Evolutionary conservation across 2,329 filamentous ascomycete species (phyloP).

Genomic region (Fusarium sulawesiense): DNA sequence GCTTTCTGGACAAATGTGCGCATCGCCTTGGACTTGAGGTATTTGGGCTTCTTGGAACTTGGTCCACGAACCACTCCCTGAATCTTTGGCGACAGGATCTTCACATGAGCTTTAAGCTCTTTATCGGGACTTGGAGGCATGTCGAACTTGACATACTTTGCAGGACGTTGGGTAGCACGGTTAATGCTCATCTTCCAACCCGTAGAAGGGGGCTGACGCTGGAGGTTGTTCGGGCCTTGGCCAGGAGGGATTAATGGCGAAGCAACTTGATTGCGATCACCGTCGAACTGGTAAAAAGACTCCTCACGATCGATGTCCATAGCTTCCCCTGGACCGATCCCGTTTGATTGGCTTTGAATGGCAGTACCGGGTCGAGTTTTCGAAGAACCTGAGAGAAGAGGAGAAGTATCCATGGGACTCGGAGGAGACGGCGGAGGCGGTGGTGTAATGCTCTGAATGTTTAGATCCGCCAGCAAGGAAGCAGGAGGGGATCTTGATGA

Average conservation of each 20-base stretch:
- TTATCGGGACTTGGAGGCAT: background rate
- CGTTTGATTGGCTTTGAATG: background rate
- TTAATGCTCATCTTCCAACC: slow-evolving; percentile 5
- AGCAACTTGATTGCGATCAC: background rate
- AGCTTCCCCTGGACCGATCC: background rate
- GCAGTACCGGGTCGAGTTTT: no score
- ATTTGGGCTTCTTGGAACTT: background rate
- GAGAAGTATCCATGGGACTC: background rate
- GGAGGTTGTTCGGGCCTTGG: background rate
- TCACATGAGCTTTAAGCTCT: slow-evolving; percentile 18
- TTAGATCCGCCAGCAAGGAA: background rate
- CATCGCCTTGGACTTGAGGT: background rate
- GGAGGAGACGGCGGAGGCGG: background rate
- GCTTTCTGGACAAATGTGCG: background rate
- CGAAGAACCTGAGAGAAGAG: background rate
- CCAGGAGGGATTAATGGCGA: background rate
- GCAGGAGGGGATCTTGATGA: background rate
- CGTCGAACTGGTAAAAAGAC: background rate
- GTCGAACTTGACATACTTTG: background rate
- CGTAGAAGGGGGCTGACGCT: background rate
- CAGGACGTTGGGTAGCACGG: slow-evolving; percentile 11
- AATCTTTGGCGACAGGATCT: background rate
- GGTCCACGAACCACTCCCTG: background rate
- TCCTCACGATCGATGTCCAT: slow-evolving; percentile 1
- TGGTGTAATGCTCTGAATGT: background rate